A percentile compares a stretch with the other conserved stretches of the same genome.
Conservation (phyloP, 2,329 filamentous ascomycete species). For the Helotiales sp. region DNA sequence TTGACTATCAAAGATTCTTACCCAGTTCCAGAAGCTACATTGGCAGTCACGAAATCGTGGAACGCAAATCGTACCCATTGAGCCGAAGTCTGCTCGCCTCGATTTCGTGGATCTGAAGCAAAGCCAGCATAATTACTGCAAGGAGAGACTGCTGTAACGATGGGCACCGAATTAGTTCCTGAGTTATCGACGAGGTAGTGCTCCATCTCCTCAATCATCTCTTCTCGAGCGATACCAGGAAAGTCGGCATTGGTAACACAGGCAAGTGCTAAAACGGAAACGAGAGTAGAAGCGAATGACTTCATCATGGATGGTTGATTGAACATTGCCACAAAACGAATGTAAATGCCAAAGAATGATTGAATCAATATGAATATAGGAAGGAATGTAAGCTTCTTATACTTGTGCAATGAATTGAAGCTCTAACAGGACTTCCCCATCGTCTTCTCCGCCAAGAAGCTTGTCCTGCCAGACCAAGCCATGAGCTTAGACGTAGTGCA, state of each 20-base stretch:
- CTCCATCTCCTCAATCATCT: conserved; percentile 18
- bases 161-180: conserved; percentile 11
- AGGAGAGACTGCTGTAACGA: conserved; percentile 10
- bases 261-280: neutral
- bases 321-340: neutral
- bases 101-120: neutral
- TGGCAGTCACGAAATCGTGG: conserved; percentile 21
- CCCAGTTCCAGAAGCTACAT: conserved; percentile 18
- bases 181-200: conserved; percentile 16
- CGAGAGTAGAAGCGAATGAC: neutral
- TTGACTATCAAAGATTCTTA: neutral
- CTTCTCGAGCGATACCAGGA: conserved; percentile 10
- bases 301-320: neutral
- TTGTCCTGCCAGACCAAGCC: neutral
- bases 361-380: neutral
- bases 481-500: too few relatives aligned
- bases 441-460: neutral
- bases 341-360: neutral
- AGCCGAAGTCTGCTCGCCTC: conserved; percentile 22
- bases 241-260: neutral
- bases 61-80: conserved; percentile 25
- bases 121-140: conserved; percentile 15
- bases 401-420: neutral
- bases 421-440: neutral
- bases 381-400: neutral